Conservation (phyloP, 768 basidiomycete genomes). For the Dictyophora rubrovolvata region DNA sequence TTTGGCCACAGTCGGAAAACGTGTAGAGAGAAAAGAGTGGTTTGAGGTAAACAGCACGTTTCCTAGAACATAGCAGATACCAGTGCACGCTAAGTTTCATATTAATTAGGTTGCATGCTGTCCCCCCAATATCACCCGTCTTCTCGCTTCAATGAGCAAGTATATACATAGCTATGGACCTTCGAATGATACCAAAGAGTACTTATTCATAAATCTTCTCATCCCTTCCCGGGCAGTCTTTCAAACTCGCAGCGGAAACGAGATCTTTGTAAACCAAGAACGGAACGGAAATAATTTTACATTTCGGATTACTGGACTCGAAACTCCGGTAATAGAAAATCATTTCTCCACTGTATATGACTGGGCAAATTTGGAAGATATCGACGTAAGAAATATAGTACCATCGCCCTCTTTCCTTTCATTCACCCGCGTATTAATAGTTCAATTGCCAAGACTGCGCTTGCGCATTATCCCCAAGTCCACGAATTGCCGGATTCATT, state of each 20-base stretch:
- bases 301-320: too few species aligned
- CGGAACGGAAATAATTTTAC: neutral
- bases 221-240: conserved; percentile 8
- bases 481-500: neutral
- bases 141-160: conserved; percentile 12
- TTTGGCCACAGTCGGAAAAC: conserved; percentile 13
- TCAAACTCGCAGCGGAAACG: neutral
- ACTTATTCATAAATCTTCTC: conserved; percentile 11
- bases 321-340: too few species aligned
- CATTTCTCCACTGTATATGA: neutral
- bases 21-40: conserved; percentile 11
- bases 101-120: conserved; percentile 13
- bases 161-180: conserved; percentile 11
- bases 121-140: conserved; percentile 15
- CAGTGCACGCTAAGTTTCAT: too few species aligned
- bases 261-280: conserved; percentile 8
- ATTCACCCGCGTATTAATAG: too few species aligned
- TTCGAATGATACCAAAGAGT: conserved; percentile 2
- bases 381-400: conserved; percentile 4
- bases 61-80: too few species aligned
- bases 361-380: conserved; percentile 2
- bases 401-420: too few species aligned
- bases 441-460: too few species aligned
- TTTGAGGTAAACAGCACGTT: conserved; percentile 8
- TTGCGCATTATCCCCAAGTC: neutral